Evolutionary conservation across 805 yeast species (phyloP), one percentile per base, ranked within the genome.

Genomic region (Candida succiphila): DNA sequence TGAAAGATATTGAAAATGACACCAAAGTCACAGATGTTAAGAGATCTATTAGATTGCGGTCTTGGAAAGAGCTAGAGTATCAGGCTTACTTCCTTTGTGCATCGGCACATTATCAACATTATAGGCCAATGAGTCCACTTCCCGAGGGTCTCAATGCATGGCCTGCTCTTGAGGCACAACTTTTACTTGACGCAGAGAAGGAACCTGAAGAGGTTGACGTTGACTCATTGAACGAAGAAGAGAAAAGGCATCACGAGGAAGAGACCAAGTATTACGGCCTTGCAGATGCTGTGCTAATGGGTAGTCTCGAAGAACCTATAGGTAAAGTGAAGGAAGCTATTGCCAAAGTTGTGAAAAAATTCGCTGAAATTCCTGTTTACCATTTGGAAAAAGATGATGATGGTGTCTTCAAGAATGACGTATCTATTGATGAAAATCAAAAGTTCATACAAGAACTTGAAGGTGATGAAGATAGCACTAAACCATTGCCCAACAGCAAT

Each of bases 41-140:
- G 32, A 10, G 32, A 12, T 3, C 21, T 33, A 2, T 30, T 15
- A 14, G 44, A 41, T 4, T 69, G 9, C 56, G 82, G 39, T 48
- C 60, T 12, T 68, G 76, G 74, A 43, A 67, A 22, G 80, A 84
- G 32, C 46, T 75, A 9, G 56, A 84, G 13, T 96, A 92, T 51
- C 77, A 88, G 33, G 67, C 79, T 29, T 80, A 73, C 48, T 89
- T 88, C 48, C 72, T 86, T 40, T 60, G 82, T 18, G 96, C 85
- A 0, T 74, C 87, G 2, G 72, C 82, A 0, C 72, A 80, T 46
- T 83, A 67, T 41, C 88, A 80, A 44, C 49, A 63, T 23, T 61
- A 63, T 29, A 48, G 58, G 10, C 67, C 64, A 7, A 53, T 56
- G 46, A 44, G 48, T 16, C 49, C 49, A 4, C 37, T 56, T 26